Conservation (phyloP, 331 rosid genomes). For the Cucumis variabilis region DNA sequence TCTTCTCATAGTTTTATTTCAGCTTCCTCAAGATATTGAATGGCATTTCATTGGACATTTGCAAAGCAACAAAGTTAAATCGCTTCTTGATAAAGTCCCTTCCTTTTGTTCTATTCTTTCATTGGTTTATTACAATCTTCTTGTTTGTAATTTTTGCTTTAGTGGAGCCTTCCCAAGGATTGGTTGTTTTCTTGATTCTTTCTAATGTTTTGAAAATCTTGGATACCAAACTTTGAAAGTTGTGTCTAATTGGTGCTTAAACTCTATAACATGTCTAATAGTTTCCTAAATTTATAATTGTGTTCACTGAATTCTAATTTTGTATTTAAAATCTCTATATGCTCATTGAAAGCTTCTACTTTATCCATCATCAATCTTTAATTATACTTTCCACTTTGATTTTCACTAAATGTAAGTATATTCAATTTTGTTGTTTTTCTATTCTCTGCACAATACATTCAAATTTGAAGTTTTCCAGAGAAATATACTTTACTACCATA, state of each 20-base stretch:
- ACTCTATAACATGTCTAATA: background rate
- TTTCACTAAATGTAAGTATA: too few species aligned
- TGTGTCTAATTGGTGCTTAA: too few species aligned
- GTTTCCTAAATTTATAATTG: background rate
- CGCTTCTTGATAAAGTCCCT: conserved; percentile 63
- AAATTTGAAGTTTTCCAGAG: too few species aligned
- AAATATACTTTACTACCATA: too few species aligned
- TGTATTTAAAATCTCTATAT: too few species aligned
- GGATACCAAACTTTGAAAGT: background rate
- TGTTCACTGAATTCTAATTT: background rate
- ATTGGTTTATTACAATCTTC: background rate
- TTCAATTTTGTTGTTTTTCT: too few species aligned
- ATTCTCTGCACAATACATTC: too few species aligned
- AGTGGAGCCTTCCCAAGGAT: background rate
- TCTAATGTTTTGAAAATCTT: background rate
- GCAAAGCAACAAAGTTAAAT: conserved; percentile 88
- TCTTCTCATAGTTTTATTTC: conserved; percentile 23
- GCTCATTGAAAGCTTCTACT: too few species aligned
- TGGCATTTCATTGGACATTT: too few species aligned
- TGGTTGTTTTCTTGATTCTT: background rate
- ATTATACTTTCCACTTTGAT: too few species aligned
- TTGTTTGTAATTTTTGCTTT: background rate
- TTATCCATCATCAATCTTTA: too few species aligned
- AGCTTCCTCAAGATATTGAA: conserved; percentile 88
- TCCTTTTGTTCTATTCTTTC: background rate